Evolutionary conservation across 2,329 filamentous ascomycete genomes (phyloP).

Genomic region (Colletotrichum tamarilloi): DNA sequence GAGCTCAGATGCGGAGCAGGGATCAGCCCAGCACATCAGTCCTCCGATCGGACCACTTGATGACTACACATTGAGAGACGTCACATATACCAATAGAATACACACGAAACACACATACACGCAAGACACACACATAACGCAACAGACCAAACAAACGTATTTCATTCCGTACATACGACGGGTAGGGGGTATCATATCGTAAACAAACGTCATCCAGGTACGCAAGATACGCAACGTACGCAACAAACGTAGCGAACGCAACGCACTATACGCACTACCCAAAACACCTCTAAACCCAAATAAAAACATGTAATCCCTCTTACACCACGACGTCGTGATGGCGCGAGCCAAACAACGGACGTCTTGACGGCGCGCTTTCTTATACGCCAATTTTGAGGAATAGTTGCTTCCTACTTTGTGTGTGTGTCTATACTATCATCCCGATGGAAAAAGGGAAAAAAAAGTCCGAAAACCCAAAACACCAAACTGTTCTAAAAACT

Average conservation of each 20-base stretch:
- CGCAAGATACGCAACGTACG: constrained; percentile 27
- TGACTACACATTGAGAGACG: constrained; percentile 22
- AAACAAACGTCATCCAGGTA: constrained; percentile 22
- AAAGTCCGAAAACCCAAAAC: constrained; percentile 8
- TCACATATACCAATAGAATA: neutral
- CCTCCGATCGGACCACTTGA: neutral
- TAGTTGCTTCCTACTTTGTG: constrained; percentile 34
- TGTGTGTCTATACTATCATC: constrained; percentile 26
- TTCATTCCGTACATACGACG: constrained; percentile 30
- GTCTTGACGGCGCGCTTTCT: constrained; percentile 21
- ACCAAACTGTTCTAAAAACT: constrained; percentile 25
- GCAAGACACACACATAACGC: constrained; percentile 33
- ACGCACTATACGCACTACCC: constrained; percentile 27
- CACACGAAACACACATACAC: constrained; percentile 35
- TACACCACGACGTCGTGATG: constrained; percentile 17
- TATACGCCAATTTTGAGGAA: constrained; percentile 29
- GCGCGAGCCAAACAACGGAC: constrained; percentile 18
- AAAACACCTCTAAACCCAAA: constrained; percentile 13
- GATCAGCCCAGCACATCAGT: constrained; percentile 1
- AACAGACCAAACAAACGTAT: constrained; percentile 39
- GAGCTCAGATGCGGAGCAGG: constrained; percentile 8
- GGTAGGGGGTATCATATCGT: constrained; percentile 34
- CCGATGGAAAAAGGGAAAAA: constrained; percentile 7
- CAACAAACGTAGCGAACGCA: constrained; percentile 23
- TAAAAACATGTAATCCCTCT: constrained; percentile 10